phyloP scores from a whole-genome alignment of 768 basidiomycete species.

The Suillus paluster region DNA sequence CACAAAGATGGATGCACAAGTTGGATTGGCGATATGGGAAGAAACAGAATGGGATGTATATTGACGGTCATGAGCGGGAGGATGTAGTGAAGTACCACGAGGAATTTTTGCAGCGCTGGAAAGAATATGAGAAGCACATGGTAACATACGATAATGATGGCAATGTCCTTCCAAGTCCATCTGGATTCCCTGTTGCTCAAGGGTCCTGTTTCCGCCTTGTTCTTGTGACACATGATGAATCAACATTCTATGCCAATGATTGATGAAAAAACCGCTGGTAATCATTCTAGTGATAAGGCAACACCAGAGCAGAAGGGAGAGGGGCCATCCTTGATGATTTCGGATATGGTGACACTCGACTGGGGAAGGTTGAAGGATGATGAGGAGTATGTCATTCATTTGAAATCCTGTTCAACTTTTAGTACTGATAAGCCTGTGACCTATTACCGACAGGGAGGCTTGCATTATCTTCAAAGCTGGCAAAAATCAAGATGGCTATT shows the following conservation, averaged over 20 bases:
- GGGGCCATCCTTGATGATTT: neutral
- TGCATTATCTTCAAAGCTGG: conserved; percentile 23
- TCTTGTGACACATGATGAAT: neutral
- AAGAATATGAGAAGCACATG: neutral
- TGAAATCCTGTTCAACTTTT: too few relatives aligned
- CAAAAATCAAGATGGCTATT: conserved; percentile 30
- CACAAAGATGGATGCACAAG: neutral
- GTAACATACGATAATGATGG: neutral
- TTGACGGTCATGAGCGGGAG: neutral
- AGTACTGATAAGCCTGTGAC: too few relatives aligned
- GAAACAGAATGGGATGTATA: neutral
- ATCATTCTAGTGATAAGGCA: neutral
- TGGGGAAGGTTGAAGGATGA: neutral
- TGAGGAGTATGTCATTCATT: too few relatives aligned
- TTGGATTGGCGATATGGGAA: neutral
- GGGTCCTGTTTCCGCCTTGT: neutral
- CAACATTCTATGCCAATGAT: neutral
- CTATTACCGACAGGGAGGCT: neutral
- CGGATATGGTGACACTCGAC: neutral
- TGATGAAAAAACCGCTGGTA: neutral
- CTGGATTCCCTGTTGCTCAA: neutral
- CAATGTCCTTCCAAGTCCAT: too few relatives aligned
- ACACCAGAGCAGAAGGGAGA: neutral
- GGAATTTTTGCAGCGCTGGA: neutral
- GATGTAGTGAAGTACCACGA: neutral